Evolutionary conservation across 306 rosid species (phyloP).

Genomic region (Vachellia pachyceras): DNA sequence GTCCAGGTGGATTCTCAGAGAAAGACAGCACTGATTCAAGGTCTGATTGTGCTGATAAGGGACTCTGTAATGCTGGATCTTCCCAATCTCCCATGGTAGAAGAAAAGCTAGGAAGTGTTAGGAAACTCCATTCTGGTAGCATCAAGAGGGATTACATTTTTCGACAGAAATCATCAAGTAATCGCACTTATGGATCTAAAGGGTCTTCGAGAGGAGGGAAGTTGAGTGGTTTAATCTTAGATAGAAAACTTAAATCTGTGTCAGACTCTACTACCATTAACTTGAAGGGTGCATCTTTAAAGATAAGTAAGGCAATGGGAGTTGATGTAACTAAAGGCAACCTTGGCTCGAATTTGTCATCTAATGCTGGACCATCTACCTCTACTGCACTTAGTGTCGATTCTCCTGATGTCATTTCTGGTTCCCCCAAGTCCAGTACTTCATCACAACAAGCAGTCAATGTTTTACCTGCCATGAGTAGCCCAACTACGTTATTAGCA

Average conservation of each 20-base stretch:
- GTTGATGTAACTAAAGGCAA: slow-evolving; percentile 63
- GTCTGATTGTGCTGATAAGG: slow-evolving; percentile 51
- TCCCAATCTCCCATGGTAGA: slow-evolving; percentile 60
- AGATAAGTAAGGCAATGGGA: slow-evolving; percentile 75
- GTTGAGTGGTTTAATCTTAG: slow-evolving; percentile 72
- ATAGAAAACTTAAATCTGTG: slow-evolving; percentile 73
- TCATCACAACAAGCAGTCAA: slow-evolving; percentile 38
- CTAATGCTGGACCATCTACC: slow-evolving; percentile 53
- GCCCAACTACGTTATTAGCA: slow-evolving; percentile 50
- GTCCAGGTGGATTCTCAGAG: slow-evolving; percentile 47
- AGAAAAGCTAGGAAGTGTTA: slow-evolving; percentile 60
- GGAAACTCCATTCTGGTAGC: slow-evolving; percentile 63
- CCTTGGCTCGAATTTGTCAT: slow-evolving; percentile 48
- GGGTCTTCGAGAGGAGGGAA: slow-evolving; percentile 80
- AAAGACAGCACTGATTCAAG: slow-evolving; percentile 54
- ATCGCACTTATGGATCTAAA: slow-evolving; percentile 74
- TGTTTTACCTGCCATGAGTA: slow-evolving; percentile 29
- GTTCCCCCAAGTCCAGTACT: slow-evolving; percentile 42
- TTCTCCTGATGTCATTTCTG: slow-evolving; percentile 44
- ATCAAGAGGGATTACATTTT: slow-evolving; percentile 81
- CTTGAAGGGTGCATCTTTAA: slow-evolving; percentile 73
- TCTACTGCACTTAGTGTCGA: slow-evolving; percentile 50
- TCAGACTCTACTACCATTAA: slow-evolving; percentile 66
- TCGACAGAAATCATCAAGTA: slow-evolving; percentile 74
- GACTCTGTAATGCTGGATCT: slow-evolving; percentile 50